A percentile compares a stretch with the other conserved stretches of the same genome.
Evolutionary conservation across 805 yeast genomes (phyloP).

Genomic region (Hanseniaspora hatyaiensis): DNA sequence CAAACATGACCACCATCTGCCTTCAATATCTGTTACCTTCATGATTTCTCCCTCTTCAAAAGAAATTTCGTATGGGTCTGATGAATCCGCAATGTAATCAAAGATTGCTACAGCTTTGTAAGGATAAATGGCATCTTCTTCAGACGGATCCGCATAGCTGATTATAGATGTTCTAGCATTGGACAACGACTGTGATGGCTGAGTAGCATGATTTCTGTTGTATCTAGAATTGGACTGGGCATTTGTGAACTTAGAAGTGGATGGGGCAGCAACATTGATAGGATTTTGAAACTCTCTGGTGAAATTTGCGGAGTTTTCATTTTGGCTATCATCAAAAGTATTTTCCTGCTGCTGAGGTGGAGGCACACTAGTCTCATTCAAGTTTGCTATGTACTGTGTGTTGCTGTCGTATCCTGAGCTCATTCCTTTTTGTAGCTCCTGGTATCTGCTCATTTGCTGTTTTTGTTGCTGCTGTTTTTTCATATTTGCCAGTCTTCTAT

Average conservation of each 20-base stretch:
- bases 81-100: constrained; percentile 78
- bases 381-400: constrained; percentile 34
- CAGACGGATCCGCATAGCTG: constrained; percentile 29
- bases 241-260: constrained; percentile 14
- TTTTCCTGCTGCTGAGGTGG: too few species aligned
- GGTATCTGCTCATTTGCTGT: constrained; percentile 16
- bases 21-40: constrained; percentile 83
- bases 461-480: constrained; percentile 16
- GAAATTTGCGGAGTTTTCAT: not conserved
- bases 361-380: constrained; percentile 14
- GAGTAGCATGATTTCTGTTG: constrained; percentile 10
- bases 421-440: constrained; percentile 18
- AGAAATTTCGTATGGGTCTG: constrained; percentile 83
- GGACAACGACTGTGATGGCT: constrained; percentile 16
- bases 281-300: constrained; percentile 11
- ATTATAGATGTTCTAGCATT: constrained; percentile 30
- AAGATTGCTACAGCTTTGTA: constrained; percentile 79
- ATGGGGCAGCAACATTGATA: constrained; percentile 21
- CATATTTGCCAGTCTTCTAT: constrained; percentile 14
- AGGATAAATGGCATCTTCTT: constrained; percentile 41
- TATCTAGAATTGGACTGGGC: not conserved
- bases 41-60: constrained; percentile 84
- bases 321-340: too few species aligned
- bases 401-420: constrained; percentile 19
- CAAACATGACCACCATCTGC: constrained; percentile 98